phyloP scores from a whole-genome alignment of 768 basidiomycete species.

The Leccinellum albellum region DNA sequence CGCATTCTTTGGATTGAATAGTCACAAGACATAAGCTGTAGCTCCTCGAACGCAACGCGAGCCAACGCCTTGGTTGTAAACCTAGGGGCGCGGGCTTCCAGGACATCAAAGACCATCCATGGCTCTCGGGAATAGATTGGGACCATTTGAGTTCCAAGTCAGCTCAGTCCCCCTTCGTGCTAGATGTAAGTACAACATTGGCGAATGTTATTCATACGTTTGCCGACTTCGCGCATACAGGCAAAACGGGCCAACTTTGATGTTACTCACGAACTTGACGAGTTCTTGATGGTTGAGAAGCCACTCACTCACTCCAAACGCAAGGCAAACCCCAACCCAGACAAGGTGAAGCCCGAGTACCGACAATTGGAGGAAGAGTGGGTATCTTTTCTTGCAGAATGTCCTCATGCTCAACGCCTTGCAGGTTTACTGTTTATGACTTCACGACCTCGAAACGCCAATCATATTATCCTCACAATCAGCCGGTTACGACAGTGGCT shows the following conservation, averaged over 20 bases:
- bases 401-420: slow-evolving; percentile 8
- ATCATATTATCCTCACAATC: slow-evolving; percentile 88
- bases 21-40: slow-evolving; percentile 31
- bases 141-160: slow-evolving; percentile 66
- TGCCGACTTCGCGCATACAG: slow-evolving; percentile 38
- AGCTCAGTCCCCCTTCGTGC: slow-evolving; percentile 78
- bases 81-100: slow-evolving; percentile 65
- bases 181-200: slow-evolving; percentile 66
- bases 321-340: slow-evolving; percentile 80
- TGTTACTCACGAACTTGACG: slow-evolving; percentile 94
- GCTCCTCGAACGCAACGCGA: slow-evolving; percentile 83
- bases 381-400: slow-evolving; percentile 23
- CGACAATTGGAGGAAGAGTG: slow-evolving; percentile 92
- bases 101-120: slow-evolving; percentile 78
- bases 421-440: slow-evolving; percentile 87
- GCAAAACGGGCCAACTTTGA: slow-evolving; percentile 98
- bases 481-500: slow-evolving; percentile 43
- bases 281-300: slow-evolving; percentile 95
- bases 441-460: slow-evolving; percentile 66
- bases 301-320: slow-evolving; percentile 94
- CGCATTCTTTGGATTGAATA: not conserved
- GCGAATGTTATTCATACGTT: not conserved
- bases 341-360: slow-evolving; percentile 87
- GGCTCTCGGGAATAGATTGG: slow-evolving; percentile 87
- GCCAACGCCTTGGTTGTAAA: slow-evolving; percentile 76